Evolutionary conservation across 108 stramenopile genomes (phyloP), one percentile per base, ranked within the genome.

Genomic region (Fragilariopsis cylindrus): DNA sequence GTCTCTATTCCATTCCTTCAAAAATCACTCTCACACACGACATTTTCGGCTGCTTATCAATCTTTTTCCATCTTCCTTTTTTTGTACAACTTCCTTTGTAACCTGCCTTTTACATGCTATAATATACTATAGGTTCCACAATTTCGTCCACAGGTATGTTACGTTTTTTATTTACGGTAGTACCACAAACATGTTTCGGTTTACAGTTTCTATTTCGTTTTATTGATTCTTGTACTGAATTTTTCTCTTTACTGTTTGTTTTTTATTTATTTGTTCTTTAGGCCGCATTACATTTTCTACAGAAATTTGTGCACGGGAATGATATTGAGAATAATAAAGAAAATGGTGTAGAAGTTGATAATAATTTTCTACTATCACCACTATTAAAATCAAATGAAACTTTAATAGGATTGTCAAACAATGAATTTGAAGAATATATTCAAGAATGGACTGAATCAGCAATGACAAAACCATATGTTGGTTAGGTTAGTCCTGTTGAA

Each of bases 401-500:
- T 5, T 60, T 88, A 45, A 49, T 55, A 7, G 44, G 73, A 11
- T 43, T 85, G 60, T 47, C 7, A n/a, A 78, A 81, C 0, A 46
- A 74, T 6, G 81, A 79, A 5, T 88, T 85, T 60, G 57, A 46
- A 11, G 71, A 42, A 6, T 44, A 47, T 44, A 77, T 83, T 56
- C 48, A 79, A 19, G 76, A 21, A 11, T 88, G 87, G 87, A 84
- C 82, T 15, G 82, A 81, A 75, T 11, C 69, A n/a, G 87, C 87
- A 30, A 30, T 30, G 30, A 30, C 30, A 2, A 30, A 30, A 30
- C 30, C 30, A 30, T 30, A 30, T 30, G 30, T 30, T 30, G 30
- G 30, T 2, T 30, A 30, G 30, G 30, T 30, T 30, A 30, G 30
- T 30, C 30, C 30, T 30, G 30, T 30, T 0, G 30, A 30, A 30